phyloP scores from a whole-genome alignment of 768 basidiomycete genomes.

The Phlebiopsis flavidoalba region DNA sequence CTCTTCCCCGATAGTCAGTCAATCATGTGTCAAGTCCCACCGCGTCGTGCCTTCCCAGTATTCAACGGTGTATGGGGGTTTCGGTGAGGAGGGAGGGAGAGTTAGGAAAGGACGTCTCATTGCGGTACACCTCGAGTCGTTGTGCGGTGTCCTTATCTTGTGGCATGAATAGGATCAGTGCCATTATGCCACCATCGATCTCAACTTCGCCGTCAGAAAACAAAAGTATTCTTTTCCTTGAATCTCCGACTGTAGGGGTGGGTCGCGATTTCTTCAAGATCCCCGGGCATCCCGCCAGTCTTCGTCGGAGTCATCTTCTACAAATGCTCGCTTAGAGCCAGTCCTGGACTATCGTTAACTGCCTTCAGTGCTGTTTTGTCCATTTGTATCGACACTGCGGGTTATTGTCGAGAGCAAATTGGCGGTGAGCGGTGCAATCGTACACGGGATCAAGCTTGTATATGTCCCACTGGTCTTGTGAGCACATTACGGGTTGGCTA shows the following conservation, averaged over 20 bases:
- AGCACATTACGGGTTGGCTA: constrained; percentile 46
- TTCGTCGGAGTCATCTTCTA: constrained; percentile 2
- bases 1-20: constrained; percentile 5
- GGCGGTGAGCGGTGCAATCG: constrained; percentile 48
- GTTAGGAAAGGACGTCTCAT: too few relatives aligned
- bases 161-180: not conserved
- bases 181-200: constrained; percentile 40
- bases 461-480: constrained; percentile 82
- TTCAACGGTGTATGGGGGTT: not conserved
- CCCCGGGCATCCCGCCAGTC: constrained; percentile 2
- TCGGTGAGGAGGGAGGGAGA: too few relatives aligned
- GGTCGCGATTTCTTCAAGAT: constrained; percentile 4
- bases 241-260: not conserved
- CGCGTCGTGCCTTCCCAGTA: not conserved
- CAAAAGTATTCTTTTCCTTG: constrained; percentile 20
- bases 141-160: not conserved
- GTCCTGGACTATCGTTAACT: not conserved
- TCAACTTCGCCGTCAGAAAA: constrained; percentile 33
- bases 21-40: constrained; percentile 9
- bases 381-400: constrained; percentile 8
- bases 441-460: constrained; percentile 79
- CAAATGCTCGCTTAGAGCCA: not conserved
- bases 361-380: not conserved
- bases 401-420: constrained; percentile 23
- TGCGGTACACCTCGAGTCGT: not conserved